Evolutionary conservation across 805 yeast species (phyloP), one percentile per base, ranked within the genome.

Genomic region (Wickerhamiella australiensis): DNA sequence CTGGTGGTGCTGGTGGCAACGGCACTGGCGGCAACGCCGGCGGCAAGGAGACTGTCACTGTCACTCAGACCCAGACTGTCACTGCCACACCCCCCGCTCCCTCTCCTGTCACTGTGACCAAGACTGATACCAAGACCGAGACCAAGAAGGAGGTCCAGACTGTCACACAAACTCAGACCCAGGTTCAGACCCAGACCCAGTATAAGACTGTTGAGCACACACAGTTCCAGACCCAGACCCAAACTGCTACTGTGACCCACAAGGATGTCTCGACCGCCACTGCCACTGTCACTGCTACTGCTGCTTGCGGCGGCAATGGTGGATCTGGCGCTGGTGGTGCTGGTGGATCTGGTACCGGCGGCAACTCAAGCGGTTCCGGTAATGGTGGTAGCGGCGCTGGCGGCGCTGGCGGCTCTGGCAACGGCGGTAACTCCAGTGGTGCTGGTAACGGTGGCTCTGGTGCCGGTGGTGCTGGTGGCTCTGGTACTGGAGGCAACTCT

Each of bases 11-110:
- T 15, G 38, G 38, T 33, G 38, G 38, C 11, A 15, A 12, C n/a
- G 38, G 38, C 17, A 17, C 23, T 31, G 36, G 36, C 25, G 33
- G 45, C 23, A 11, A 22, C 25, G 25, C 15, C 15, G 15, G 26
- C 26, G 42, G 42, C 25, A 20, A 20, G 42, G n/a, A 12, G 21
- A 41, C 44, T 23, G 44, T 41, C 44, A 41, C 44, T 13, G 44
- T 41, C n/a, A 41, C 44, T 7, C 18, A 20, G 2, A 38, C 42
- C 9, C 27, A 25, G 6, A 13, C 42, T 25, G 33, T 26, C 22
- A 23, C 29, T 23, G 31, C 31, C 15, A 8, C 9, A 5, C 15
- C 36, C 12, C 15, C 36, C 36, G 15, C 36, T n/a, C 36, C 36
- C 12, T 13, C 36, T 31, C 13, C 36, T 13, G 9, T 13, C 15